These are phyloP conservation scores for Setomelanomma holmii DNA, from an alignment of 2,329 filamentous ascomycete genomes.

Conservation along the genomic window DNA sequence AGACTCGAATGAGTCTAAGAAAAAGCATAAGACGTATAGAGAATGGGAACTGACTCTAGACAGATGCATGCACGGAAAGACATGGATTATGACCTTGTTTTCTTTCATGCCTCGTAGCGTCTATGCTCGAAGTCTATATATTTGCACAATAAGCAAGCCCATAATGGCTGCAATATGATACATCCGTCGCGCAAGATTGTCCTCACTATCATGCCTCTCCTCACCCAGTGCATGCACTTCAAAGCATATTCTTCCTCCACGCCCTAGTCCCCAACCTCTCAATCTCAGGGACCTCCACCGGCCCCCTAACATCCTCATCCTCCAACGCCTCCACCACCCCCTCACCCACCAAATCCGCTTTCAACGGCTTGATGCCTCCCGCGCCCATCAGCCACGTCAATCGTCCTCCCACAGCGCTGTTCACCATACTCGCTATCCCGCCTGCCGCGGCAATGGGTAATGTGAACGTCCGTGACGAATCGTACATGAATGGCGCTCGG, in stretches of 20 bases:
- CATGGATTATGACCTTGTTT: too few species aligned
- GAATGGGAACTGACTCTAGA: neutral
- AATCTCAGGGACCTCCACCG: constrained; percentile 79
- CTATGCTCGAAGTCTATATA: too few species aligned
- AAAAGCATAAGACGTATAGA: neutral
- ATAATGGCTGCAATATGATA: neutral
- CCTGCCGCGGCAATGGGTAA: constrained; percentile 82
- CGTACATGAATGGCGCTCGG: constrained; percentile 88
- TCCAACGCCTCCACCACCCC: constrained; percentile 87
- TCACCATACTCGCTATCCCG: constrained; percentile 76
- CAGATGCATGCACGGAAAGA: too few species aligned
- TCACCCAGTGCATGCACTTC: neutral
- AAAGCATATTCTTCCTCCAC: constrained; percentile 93
- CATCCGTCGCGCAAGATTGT: neutral
- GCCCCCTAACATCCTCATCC: constrained; percentile 75
- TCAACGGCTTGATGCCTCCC: constrained; percentile 83
- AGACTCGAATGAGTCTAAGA: neutral
- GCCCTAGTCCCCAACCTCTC: constrained; percentile 80
- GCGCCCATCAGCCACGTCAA: constrained; percentile 80
- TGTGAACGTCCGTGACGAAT: constrained; percentile 80
- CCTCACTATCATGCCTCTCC: too few species aligned
- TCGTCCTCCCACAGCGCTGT: constrained; percentile 76
- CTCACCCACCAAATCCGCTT: constrained; percentile 85
- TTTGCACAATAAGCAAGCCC: too few species aligned
- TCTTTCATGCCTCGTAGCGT: too few species aligned